Evolutionary conservation across 495 filamentous ascomycete species (phyloP).

Genomic region (Bryoglossum gracile): DNA sequence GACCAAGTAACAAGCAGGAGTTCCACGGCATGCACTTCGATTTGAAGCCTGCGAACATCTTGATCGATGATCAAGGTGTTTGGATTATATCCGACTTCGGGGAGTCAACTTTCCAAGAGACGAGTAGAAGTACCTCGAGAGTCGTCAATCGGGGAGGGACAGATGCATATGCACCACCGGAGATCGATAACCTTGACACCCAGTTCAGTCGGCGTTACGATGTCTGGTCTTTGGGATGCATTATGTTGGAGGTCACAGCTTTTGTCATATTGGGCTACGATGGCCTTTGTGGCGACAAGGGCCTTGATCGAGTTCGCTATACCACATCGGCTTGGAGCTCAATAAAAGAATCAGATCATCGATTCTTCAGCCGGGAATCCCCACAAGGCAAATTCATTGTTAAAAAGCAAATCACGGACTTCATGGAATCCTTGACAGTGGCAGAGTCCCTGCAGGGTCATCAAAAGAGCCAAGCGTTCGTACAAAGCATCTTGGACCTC

Average conservation of each 20-base stretch:
- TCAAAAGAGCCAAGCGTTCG: neutral
- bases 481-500: neutral
- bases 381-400: slow-evolving; percentile 3
- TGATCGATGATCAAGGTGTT: neutral
- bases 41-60: slow-evolving; percentile 1
- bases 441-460: neutral
- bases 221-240: neutral
- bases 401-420: neutral
- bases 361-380: neutral
- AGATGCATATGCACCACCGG: neutral
- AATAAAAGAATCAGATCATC: neutral
- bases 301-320: neutral
- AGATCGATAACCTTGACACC: neutral
- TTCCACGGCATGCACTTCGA: neutral
- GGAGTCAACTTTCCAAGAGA: neutral
- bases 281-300: neutral
- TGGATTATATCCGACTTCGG: slow-evolving; percentile 2
- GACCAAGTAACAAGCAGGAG: neutral
- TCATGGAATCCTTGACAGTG: neutral
- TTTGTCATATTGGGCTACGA: neutral
- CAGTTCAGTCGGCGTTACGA: neutral
- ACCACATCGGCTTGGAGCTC: neutral
- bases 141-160: neutral
- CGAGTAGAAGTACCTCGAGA: neutral
- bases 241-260: neutral